Percentiles rank a stretch among this genome's conserved stretches.
phyloP scores from a whole-genome alignment of 805 yeast genomes.

The Saccharomycopsis sp. region DNA sequence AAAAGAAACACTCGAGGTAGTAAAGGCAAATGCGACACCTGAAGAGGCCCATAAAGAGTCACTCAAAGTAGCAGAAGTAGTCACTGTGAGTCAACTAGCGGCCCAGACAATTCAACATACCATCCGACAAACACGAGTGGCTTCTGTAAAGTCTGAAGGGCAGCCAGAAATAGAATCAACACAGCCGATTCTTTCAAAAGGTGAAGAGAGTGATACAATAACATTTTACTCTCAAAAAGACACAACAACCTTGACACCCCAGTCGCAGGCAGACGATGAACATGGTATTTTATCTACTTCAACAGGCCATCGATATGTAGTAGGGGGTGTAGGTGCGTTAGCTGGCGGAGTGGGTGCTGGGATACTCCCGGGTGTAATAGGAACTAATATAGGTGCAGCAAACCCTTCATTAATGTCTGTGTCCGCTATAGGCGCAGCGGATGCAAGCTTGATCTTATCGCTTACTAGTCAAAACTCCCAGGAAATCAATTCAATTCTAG shows the following conservation, averaged over 20 bases:
- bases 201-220: neutral
- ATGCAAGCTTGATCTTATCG: neutral
- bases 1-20: too few species aligned
- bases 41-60: too few species aligned
- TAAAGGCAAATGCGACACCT: too few species aligned
- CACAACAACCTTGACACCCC: neutral
- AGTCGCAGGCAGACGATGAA: constrained; percentile 2
- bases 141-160: neutral
- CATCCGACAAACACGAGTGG: neutral
- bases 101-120: neutral
- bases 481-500: constrained; percentile 7
- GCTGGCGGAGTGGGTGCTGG: neutral
- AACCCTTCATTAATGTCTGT: neutral
- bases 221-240: neutral
- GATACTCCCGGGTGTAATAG: neutral
- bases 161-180: neutral
- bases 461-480: neutral
- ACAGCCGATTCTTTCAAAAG: neutral
- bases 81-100: neutral
- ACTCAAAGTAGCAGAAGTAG: too few species aligned
- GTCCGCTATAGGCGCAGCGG: neutral
- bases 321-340: neutral
- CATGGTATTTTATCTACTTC: neutral
- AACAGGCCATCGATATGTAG: neutral
- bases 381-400: neutral